Base-by-base conservation (phyloP, 108 stramenopile species). In the Schizochytrium sp. region DNA sequence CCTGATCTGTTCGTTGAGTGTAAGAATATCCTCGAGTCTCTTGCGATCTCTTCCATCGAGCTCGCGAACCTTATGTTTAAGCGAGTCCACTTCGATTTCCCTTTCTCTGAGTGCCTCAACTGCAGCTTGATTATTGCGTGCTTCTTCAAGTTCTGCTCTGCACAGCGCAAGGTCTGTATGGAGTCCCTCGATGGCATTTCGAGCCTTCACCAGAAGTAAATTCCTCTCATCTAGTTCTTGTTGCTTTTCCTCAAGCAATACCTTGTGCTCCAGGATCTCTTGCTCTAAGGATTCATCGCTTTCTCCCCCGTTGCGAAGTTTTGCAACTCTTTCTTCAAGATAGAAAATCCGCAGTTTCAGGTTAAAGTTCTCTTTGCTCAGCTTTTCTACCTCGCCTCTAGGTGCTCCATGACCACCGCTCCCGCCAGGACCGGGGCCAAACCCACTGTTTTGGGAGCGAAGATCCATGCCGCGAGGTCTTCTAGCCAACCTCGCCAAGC, bases 181-280 rank as follows among this genome's bases (percentile, higher is more conserved):
- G 17, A 83, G 53, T 13, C 76, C 76, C 53, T 83, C 76, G 76
- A 83, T 83, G 76, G 76, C 76, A 42, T 83, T 55, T 7, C 76
- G 76, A 40, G 76, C 76, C 53, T 83, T 83, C 28, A 49, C 53
- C 17, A 83, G 76, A 38, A 83, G 76, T 7, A 55, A n/a, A 28
- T 83, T 83, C n/a, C 76, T 47, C 50, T 83, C 76, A 83, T 83
- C 76, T n/a, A 83, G 53, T 28, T 83, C 76, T 42, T 83, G 76
- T 53, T 83, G 76, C 47, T 83, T 83, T 42, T 83, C 76, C 53
- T 83, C 76, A 10, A 83, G 2, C 47, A 83, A 53, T 1, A 83
- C 76, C 47, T 83, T 83, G 7, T 83, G 76, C 76, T 83, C 3
- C 28, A 83, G 53, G 5, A 83, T 40, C 47, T 83, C 76, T 28